Evolutionary conservation across 1,284 basidiomycete species (phyloP).

Genomic region (Apiotrichum akiyoshidainum): DNA sequence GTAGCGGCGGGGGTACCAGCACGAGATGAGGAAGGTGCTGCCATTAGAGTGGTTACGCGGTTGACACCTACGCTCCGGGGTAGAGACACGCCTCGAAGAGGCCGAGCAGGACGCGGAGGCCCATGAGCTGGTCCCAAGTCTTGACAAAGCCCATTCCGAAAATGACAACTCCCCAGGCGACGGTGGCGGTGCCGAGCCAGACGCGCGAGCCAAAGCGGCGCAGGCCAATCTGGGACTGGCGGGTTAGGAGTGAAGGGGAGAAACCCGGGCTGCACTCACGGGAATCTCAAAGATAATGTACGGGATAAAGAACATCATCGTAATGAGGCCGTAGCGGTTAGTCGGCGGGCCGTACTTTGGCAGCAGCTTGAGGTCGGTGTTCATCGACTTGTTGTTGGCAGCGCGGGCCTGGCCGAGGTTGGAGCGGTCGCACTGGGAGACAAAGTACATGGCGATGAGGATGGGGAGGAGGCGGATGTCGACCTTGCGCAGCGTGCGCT

Average conservation of each 20-base stretch:
- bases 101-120: slow-evolving; percentile 27
- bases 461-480: slow-evolving; percentile 18
- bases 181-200: slow-evolving; percentile 12
- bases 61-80: slow-evolving; percentile 21
- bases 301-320: slow-evolving; percentile 42
- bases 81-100: slow-evolving; percentile 39
- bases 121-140: slow-evolving; percentile 23
- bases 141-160: slow-evolving; percentile 29
- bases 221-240: slow-evolving; percentile 24
- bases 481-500: slow-evolving; percentile 10
- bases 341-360: neutral
- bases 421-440: slow-evolving; percentile 20
- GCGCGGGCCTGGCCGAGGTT: slow-evolving; percentile 25
- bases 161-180: slow-evolving; percentile 39
- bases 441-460: slow-evolving; percentile 20
- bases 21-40: slow-evolving; percentile 31
- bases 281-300: slow-evolving; percentile 43
- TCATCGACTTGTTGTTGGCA: slow-evolving; percentile 13
- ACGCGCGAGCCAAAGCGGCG: slow-evolving; percentile 14
- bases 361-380: slow-evolving; percentile 11
- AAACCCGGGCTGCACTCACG: neutral
- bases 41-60: too few relatives aligned
- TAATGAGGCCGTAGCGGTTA: slow-evolving; percentile 45
- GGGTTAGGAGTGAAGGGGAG: neutral
- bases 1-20: slow-evolving; percentile 37